Evolutionary conservation across 1,284 basidiomycete species (phyloP).

Genomic region (Hortiboletus rubellus): DNA sequence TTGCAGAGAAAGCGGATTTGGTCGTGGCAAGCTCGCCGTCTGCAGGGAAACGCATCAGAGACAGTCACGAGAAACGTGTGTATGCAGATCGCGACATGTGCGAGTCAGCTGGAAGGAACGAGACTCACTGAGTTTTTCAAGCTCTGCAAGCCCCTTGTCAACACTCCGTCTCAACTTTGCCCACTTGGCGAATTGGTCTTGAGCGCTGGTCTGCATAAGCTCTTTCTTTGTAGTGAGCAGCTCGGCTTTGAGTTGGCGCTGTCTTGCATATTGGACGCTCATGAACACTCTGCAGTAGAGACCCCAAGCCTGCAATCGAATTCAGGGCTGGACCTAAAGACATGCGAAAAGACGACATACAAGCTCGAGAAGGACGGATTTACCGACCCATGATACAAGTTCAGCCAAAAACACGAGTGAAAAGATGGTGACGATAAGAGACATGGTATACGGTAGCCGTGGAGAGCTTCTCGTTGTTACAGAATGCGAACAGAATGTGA

Average conservation of each 20-base stretch:
- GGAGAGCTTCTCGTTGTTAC: conserved; percentile 5
- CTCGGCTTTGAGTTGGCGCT: conserved; percentile 72
- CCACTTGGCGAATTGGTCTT: conserved; percentile 99
- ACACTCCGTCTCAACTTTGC: conserved; percentile 89
- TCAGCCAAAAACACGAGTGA: conserved; percentile 78
- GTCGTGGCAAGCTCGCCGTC: conserved; percentile 67
- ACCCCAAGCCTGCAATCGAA: conserved; percentile 57
- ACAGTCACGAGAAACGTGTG: background rate
- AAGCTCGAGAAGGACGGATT: conserved; percentile 74
- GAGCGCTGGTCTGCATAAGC: conserved; percentile 86
- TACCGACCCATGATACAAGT: conserved; percentile 84
- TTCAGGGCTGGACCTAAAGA: background rate
- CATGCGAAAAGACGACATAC: conserved; percentile 50
- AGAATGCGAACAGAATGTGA: background rate
- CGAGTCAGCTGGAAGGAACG: background rate
- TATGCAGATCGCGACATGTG: background rate
- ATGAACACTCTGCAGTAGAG: conserved; percentile 70
- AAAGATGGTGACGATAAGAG: conserved; percentile 81
- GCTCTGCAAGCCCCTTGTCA: conserved; percentile 90
- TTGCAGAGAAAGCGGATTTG: conserved; percentile 68
- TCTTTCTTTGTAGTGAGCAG: conserved; percentile 83
- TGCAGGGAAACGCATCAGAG: conserved; percentile 36
- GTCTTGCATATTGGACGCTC: conserved; percentile 51
- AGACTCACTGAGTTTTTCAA: conserved; percentile 89
- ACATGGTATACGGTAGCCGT: conserved; percentile 45